Evolutionary conservation across 805 yeast species (phyloP).

Genomic region (Saturnispora galanensis): DNA sequence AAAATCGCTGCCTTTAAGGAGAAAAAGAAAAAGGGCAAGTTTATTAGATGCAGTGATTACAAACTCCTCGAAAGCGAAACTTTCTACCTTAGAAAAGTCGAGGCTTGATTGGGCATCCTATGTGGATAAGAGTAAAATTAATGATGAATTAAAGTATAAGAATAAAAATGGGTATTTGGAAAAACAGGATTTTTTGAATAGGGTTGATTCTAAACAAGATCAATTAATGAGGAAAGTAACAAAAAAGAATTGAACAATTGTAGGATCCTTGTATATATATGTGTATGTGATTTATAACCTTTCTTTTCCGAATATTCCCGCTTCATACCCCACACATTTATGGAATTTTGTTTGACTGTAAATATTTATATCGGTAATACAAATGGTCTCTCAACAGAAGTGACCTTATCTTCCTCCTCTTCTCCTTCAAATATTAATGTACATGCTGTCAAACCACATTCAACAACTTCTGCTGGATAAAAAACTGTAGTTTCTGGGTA

Average conservation of each 20-base stretch:
- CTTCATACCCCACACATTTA: too few species aligned
- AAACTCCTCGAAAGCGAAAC: conserved; percentile 60
- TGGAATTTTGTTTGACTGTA: not conserved
- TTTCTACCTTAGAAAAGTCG: conserved; percentile 88
- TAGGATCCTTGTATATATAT: not conserved
- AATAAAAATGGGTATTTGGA: conserved; percentile 89
- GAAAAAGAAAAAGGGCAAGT: conserved; percentile 62
- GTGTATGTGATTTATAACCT: not conserved
- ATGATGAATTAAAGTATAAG: conserved; percentile 69
- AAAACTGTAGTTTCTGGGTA: conserved; percentile 98
- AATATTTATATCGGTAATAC: conserved; percentile 47
- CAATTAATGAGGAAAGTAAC: conserved; percentile 36
- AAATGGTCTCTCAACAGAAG: conserved; percentile 77
- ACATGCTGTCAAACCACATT: conserved; percentile 69
- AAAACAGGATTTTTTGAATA: conserved; percentile 76
- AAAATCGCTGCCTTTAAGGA: conserved; percentile 3
- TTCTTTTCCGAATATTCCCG: not conserved
- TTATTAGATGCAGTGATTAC: conserved; percentile 66
- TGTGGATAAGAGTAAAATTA: conserved; percentile 77
- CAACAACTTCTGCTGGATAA: conserved; percentile 86
- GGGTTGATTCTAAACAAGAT: conserved; percentile 58
- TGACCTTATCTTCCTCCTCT: conserved; percentile 91
- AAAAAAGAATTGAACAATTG: conserved; percentile 1
- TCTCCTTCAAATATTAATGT: conserved; percentile 88
- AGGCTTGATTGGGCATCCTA: conserved; percentile 91